Conservation (phyloP, 2,329 filamentous ascomycete species). For the Trichoderma pleuroti region DNA sequence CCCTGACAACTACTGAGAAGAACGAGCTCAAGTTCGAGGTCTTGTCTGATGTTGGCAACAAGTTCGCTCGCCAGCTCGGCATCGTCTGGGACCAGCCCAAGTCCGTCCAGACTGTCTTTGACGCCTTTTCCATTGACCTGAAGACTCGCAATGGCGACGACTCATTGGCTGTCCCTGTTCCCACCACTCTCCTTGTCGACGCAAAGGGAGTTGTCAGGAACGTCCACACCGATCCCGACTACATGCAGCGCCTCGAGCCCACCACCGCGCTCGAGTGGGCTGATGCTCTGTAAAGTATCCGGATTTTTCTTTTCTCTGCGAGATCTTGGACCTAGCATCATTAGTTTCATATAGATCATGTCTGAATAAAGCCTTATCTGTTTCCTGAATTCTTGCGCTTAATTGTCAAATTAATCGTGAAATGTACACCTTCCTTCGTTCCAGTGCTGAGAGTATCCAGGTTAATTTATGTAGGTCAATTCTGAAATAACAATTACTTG, state of each 20-base stretch:
- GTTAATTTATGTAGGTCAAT: background rate
- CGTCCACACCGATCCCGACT: background rate
- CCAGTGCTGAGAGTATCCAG: background rate
- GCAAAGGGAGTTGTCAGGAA: background rate
- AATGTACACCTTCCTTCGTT: background rate
- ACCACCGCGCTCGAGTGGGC: background rate
- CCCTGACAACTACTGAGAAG: conserved; percentile 2
- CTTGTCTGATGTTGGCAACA: background rate
- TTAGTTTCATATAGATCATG: background rate
- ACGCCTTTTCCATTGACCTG: conserved; percentile 1
- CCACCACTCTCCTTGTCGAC: background rate
- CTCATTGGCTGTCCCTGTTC: background rate
- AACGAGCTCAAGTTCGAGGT: conserved; percentile 9
- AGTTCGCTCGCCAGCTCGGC: background rate
- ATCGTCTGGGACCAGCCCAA: conserved; percentile 5
- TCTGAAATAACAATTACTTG: background rate
- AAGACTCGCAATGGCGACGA: background rate
- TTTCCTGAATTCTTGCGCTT: background rate
- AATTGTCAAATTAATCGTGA: background rate
- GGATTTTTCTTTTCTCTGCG: background rate
- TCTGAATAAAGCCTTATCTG: background rate
- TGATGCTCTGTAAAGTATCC: background rate
- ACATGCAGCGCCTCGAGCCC: conserved; percentile 1
- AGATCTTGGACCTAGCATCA: background rate
- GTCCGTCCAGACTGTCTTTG: background rate